Evolutionary conservation across 345 rosid genomes (phyloP).

Genomic region (Kernera saxatilis): DNA sequence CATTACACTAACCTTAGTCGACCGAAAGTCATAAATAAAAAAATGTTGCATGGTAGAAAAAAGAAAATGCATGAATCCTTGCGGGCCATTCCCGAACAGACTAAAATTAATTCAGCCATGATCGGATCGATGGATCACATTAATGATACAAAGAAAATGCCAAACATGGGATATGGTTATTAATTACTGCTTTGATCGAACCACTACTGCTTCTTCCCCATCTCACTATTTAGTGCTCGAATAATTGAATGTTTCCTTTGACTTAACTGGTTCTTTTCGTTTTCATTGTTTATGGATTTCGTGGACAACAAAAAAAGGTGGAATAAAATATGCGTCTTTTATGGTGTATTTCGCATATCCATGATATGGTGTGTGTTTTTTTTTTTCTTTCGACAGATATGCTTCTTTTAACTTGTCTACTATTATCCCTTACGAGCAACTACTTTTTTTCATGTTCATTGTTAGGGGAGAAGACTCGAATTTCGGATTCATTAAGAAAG

Average conservation of each 20-base stretch:
- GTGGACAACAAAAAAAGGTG: background rate
- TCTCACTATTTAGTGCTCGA: background rate
- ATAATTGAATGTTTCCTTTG: background rate
- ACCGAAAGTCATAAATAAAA: no score
- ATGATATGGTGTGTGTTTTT: no score
- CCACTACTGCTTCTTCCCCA: conserved; percentile 1
- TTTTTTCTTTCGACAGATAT: no score
- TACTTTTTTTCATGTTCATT: no score
- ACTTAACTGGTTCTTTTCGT: background rate
- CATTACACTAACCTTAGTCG: no score
- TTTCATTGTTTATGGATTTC: background rate
- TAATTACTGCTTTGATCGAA: background rate
- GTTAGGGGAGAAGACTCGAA: no score
- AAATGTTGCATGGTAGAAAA: background rate
- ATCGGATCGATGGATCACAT: background rate
- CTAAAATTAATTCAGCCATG: background rate
- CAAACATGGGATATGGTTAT: background rate
- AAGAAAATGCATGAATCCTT: background rate
- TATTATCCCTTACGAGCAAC: no score
- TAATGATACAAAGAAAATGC: background rate
- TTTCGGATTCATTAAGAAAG: no score
- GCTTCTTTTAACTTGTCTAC: no score
- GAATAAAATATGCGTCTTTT: no score
- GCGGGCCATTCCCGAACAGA: background rate
- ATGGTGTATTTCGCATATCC: no score